These are phyloP conservation scores for Saccharomycopsis babjevae DNA, from an alignment of 805 yeast species.

Conservation along the genomic window DNA sequence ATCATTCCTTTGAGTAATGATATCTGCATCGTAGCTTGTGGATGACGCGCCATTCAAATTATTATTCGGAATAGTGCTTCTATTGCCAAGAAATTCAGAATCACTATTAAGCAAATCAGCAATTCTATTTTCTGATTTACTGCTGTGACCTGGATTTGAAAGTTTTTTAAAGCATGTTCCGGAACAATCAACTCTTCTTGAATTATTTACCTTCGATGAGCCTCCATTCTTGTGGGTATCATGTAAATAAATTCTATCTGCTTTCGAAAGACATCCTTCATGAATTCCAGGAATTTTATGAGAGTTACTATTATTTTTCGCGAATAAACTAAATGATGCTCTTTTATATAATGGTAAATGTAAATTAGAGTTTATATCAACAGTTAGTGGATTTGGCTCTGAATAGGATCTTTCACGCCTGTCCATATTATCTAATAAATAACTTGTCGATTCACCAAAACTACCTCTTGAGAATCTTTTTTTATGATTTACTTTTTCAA, in stretches of 20 bases:
- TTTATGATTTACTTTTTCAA: background rate
- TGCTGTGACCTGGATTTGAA: background rate
- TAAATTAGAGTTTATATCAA: background rate
- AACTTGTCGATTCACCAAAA: too few relatives aligned
- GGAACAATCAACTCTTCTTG: background rate
- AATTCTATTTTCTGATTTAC: background rate
- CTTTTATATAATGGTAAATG: background rate
- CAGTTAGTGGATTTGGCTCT: background rate
- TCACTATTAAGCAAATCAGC: background rate
- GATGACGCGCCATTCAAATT: background rate
- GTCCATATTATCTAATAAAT: background rate
- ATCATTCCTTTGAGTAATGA: background rate
- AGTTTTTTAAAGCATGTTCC: background rate
- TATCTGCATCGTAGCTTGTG: too few relatives aligned
- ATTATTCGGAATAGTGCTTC: background rate
- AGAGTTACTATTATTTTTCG: background rate
- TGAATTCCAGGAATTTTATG: background rate
- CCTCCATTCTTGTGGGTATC: background rate
- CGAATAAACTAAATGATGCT: background rate
- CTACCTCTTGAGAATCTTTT: too few relatives aligned
- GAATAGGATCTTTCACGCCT: background rate
- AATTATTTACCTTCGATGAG: background rate
- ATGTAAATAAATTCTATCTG: background rate
- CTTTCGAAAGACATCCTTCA: background rate
- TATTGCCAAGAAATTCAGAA: background rate